Conservation (phyloP, 495 filamentous ascomycete species). For the Aspergillus homomorphus region DNA sequence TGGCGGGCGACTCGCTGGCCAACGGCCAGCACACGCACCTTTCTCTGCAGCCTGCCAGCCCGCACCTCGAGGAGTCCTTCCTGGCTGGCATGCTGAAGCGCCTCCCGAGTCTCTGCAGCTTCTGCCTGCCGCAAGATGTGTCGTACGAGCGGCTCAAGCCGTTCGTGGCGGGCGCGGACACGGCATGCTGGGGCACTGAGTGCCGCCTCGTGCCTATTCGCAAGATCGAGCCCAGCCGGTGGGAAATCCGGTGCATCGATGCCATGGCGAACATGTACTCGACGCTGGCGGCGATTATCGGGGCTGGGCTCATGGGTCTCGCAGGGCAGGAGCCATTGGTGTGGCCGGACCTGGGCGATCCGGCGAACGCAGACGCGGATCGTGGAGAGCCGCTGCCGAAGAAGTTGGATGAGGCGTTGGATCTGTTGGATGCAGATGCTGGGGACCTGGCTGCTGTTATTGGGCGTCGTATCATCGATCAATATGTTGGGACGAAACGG, state of each 20-base stretch:
- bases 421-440: not conserved
- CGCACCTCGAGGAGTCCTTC: slow-evolving; percentile 19
- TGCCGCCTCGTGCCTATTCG: slow-evolving; percentile 64
- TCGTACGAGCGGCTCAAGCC: not conserved
- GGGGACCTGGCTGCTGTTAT: not conserved
- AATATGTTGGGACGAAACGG: not conserved
- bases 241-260: slow-evolving; percentile 69
- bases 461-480: not conserved
- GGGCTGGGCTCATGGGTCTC: slow-evolving; percentile 53
- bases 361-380: not conserved
- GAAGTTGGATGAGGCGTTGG: not conserved
- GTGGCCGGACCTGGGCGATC: slow-evolving; percentile 8
- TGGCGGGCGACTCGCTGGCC: slow-evolving; percentile 46
- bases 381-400: not conserved
- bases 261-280: slow-evolving; percentile 70
- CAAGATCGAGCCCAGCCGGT: slow-evolving; percentile 53
- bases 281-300: slow-evolving; percentile 39
- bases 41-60: slow-evolving; percentile 48
- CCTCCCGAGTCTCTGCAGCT: not conserved
- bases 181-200: slow-evolving; percentile 38
- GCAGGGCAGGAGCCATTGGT: slow-evolving; percentile 25
- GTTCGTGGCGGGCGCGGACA: not conserved
- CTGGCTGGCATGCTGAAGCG: not conserved
- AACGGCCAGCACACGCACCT: slow-evolving; percentile 66
- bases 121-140: slow-evolving; percentile 36